Evolutionary conservation across 148 eudicot genomes (phyloP).

Genomic region (Arctostaphylos glauca): DNA sequence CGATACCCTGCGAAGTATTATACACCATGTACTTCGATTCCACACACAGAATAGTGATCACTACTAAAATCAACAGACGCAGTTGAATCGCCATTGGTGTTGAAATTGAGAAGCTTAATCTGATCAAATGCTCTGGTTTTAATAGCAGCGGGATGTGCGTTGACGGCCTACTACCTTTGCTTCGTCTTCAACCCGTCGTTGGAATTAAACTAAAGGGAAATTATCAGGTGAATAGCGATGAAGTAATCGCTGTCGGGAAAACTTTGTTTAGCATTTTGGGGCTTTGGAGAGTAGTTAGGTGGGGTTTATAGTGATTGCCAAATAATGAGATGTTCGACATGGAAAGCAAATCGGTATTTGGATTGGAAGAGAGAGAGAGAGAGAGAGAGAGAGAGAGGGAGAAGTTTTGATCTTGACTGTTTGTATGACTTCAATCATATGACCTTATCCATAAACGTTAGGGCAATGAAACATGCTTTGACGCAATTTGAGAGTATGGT

Average conservation of each 20-base stretch:
- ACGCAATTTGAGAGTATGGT: too few species aligned
- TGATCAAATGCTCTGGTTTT: not conserved
- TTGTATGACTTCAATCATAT: not conserved
- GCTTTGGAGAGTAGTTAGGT: too few species aligned
- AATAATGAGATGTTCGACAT: too few species aligned
- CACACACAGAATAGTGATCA: conserved; percentile 13
- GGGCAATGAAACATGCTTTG: too few species aligned
- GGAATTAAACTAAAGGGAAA: not conserved
- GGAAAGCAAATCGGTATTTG: not conserved
- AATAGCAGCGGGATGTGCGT: too few species aligned
- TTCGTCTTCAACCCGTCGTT: not conserved
- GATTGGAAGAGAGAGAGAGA: not conserved
- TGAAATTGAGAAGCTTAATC: not conserved
- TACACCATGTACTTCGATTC: conserved; percentile 64
- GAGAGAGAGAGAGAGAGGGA: not conserved
- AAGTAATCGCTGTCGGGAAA: not conserved
- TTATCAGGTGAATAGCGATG: not conserved
- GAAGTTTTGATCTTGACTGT: not conserved
- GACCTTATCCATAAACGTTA: not conserved
- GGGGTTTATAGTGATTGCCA: too few species aligned
- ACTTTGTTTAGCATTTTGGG: not conserved
- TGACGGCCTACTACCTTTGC: not conserved
- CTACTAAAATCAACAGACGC: conserved; percentile 17
- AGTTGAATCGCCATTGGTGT: conserved; percentile 16
- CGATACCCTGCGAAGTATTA: conserved; percentile 49